Evolutionary conservation across 768 basidiomycete species (phyloP).

Genomic region (Podaxis pistillaris): DNA sequence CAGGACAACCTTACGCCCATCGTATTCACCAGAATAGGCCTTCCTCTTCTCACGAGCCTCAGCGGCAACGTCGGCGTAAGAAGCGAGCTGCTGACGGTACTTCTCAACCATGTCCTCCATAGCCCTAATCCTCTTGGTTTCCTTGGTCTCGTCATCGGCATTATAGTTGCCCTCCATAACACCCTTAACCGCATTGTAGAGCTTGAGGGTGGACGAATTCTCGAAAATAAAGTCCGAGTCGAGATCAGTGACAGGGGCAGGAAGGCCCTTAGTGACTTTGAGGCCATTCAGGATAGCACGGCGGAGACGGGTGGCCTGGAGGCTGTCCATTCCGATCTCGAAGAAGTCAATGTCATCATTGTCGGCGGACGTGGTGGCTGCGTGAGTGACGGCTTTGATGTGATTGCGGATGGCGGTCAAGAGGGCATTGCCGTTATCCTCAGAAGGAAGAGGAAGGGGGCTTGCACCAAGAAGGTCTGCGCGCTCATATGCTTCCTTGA

Average conservation of each 20-base stretch:
- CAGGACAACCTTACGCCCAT: conserved; percentile 24
- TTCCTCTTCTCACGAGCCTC: conserved; percentile 9
- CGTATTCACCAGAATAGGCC: background rate
- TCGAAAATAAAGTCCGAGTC: conserved; percentile 30
- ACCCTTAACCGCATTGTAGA: conserved; percentile 20
- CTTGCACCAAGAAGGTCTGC: conserved; percentile 21
- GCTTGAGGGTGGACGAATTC: conserved; percentile 27
- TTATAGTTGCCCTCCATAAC: conserved; percentile 21
- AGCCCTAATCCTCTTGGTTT: conserved; percentile 16
- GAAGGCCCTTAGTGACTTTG: conserved; percentile 20
- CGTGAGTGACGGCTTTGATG: conserved; percentile 20
- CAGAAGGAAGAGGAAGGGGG: conserved; percentile 25
- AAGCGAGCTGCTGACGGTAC: conserved; percentile 19
- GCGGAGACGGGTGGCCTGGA: conserved; percentile 36
- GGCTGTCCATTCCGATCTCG: conserved; percentile 39
- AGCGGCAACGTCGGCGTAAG: conserved; percentile 11
- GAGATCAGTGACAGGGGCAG: conserved; percentile 17
- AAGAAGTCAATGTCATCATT: conserved; percentile 34
- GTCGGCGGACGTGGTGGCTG: conserved; percentile 11
- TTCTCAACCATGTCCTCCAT: conserved; percentile 31
- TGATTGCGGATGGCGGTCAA: conserved; percentile 21
- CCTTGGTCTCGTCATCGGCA: conserved; percentile 14
- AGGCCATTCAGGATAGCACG: conserved; percentile 26
- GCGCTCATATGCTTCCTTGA: conserved; percentile 31
- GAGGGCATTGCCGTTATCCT: conserved; percentile 21